These are phyloP conservation scores for Cymbomonas tetramitiformis DNA, from an alignment of 139 green algal genomes.

Conservation along the genomic window DNA sequence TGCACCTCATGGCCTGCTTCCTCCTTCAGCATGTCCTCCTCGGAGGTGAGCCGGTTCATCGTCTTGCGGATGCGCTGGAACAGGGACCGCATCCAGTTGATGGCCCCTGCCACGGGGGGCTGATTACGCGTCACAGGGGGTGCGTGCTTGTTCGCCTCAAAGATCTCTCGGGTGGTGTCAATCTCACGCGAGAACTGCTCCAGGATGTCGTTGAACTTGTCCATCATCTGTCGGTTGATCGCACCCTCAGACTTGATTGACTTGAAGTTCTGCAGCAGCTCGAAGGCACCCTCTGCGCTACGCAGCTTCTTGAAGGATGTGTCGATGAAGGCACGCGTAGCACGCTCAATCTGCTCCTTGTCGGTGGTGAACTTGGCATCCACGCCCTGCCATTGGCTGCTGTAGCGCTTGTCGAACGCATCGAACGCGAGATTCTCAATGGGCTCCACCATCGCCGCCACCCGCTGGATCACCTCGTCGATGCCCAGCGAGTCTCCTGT, in stretches of 20 bases:
- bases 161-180: slow-evolving; percentile 41
- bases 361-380: slow-evolving; percentile 49
- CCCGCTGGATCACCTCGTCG: slow-evolving; percentile 47
- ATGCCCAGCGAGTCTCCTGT: slow-evolving; percentile 59
- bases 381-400: slow-evolving; percentile 42
- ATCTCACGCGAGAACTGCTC: slow-evolving; percentile 74
- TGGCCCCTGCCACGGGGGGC: slow-evolving; percentile 63
- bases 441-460: slow-evolving; percentile 64
- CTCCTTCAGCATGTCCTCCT: slow-evolving; percentile 30
- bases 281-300: slow-evolving; percentile 62
- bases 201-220: slow-evolving; percentile 75
- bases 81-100: slow-evolving; percentile 67
- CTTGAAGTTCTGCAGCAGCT: slow-evolving; percentile 80
- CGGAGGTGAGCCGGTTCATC: slow-evolving; percentile 52
- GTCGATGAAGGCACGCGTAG: slow-evolving; percentile 70
- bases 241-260: slow-evolving; percentile 61
- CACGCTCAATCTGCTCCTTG: slow-evolving; percentile 47
- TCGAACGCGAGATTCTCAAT: slow-evolving; percentile 46
- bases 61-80: slow-evolving; percentile 65
- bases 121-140: slow-evolving; percentile 63
- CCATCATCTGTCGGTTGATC: slow-evolving; percentile 69
- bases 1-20: slow-evolving; percentile 35
- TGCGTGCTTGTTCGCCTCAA: slow-evolving; percentile 34
- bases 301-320: slow-evolving; percentile 78
- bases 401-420: slow-evolving; percentile 49